Percentiles rank a stretch among this genome's conserved stretches.
Evolutionary conservation across 768 basidiomycete species (phyloP).

Genomic region (Russula virescens): DNA sequence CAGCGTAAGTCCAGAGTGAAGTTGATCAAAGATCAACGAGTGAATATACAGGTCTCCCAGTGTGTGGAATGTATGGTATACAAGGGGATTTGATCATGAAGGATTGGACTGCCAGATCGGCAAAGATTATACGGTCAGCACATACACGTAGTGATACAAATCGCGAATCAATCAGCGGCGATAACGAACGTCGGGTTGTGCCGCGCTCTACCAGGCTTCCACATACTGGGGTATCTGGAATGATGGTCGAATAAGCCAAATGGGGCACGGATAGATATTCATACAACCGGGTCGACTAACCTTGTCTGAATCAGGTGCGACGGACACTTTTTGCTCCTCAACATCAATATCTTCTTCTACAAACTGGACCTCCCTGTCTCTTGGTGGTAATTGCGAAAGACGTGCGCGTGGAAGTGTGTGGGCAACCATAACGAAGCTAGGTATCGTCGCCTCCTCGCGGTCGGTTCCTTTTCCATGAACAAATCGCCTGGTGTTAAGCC

Average conservation of each 20-base stretch:
- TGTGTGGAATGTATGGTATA: constrained; percentile 3
- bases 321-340: constrained; percentile 15
- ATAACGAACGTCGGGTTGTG: neutral
- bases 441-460: constrained; percentile 21
- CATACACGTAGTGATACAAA: constrained; percentile 20
- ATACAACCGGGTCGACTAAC: neutral
- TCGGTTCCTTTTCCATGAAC: constrained; percentile 23
- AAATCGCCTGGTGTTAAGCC: constrained; percentile 22
- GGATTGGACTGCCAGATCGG: neutral
- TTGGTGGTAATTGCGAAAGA: neutral
- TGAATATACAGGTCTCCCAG: constrained; percentile 3
- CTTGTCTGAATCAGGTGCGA: constrained; percentile 16
- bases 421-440: constrained; percentile 24
- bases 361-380: neutral
- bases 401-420: constrained; percentile 10
- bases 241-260: constrained; percentile 1
- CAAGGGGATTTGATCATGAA: neutral
- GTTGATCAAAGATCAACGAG: constrained; percentile 3
- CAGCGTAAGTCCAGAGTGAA: neutral
- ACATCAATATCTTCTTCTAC: neutral
- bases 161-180: constrained; percentile 1
- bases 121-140: neutral
- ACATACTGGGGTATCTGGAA: constrained; percentile 14
- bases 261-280: neutral
- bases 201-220: constrained; percentile 8